Evolutionary conservation across 805 yeast genomes (phyloP), one percentile per base, ranked within the genome.

Genomic region (Saccharomycopsis babjevae): DNA sequence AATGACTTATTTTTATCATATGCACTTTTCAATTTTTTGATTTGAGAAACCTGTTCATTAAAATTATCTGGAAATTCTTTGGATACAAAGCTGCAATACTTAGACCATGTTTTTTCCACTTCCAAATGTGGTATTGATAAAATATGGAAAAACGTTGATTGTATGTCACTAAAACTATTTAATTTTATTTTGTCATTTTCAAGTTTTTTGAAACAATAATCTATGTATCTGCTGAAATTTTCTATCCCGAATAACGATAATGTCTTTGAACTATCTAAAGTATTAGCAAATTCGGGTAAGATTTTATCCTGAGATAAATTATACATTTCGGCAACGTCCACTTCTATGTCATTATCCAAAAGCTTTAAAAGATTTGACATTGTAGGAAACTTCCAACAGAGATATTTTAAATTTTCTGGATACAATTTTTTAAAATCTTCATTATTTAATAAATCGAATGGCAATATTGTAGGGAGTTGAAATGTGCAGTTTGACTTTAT

Each of bases 21-120:
- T 11, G 52, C n/a, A 16, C n/a, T 22, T 46, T 46, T 46, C 32
- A 46, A 46, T 13, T 5, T 46, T 6, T 65, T 59, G 77, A 83
- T 75, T 25, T 69, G 68, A 0, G 58, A 43, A 1, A 71, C 72
- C 62, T 81, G 80, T 2, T 70, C 56, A 0, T 68, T 58, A 25
- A 65, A 68, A 54, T 71, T 28, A 11, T 20, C 40, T 15, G 22
- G n/a, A 50, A n/a, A 39, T 16, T 38, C 50, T 1, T 60, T 42
- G 0, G 82, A 70, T 1, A 81, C 70, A 59, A 79, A 78, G 0
- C 68, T 30, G 0, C 84, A 81, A 54, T 72, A 75, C 0, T 69
- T 68, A 10, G 71, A 67, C 65, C 72, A 77, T 0, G 83, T 75
- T 0, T 73, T 72, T 3, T 77, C 79, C 7, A 80, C 59, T 2